Percentiles rank a stretch among this genome's conserved stretches.
phyloP scores from a whole-genome alignment of 1,284 basidiomycete species.

The Lentinula novae-zelandiae region DNA sequence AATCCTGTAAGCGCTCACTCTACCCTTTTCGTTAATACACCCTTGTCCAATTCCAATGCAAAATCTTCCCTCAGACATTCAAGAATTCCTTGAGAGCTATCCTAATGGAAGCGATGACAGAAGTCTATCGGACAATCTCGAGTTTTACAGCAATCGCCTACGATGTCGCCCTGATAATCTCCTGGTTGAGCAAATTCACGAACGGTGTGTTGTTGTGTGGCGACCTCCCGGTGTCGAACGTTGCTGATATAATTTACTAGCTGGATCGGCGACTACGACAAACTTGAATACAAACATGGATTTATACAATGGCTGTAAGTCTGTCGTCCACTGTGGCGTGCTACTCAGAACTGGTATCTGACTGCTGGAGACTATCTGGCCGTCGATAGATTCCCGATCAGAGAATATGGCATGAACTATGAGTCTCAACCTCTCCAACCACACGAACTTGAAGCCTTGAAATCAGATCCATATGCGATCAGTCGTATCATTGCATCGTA shows the following conservation, averaged over 20 bases:
- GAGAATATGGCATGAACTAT: slow-evolving; percentile 67
- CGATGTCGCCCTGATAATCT: slow-evolving; percentile 61
- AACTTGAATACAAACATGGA: slow-evolving; percentile 66
- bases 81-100: slow-evolving; percentile 61
- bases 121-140: slow-evolving; percentile 43
- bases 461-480: slow-evolving; percentile 43
- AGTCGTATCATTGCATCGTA: slow-evolving; percentile 58
- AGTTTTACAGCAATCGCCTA: slow-evolving; percentile 60
- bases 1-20: too few species aligned
- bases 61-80: slow-evolving; percentile 52
- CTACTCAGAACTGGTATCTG: too few species aligned
- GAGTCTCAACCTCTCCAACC: slow-evolving; percentile 60
- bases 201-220: slow-evolving; percentile 34
- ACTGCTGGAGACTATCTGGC: neutral
- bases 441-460: slow-evolving; percentile 65
- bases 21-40: too few species aligned
- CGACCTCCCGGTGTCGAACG: slow-evolving; percentile 5
- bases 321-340: neutral
- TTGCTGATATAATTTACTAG: slow-evolving; percentile 28
- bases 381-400: slow-evolving; percentile 56
- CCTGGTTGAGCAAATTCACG: slow-evolving; percentile 61
- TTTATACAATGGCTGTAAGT: slow-evolving; percentile 75
- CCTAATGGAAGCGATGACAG: slow-evolving; percentile 41
- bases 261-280: slow-evolving; percentile 60
- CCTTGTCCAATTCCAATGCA: neutral